Base-by-base conservation (phyloP, 495 filamentous ascomycete genomes). In the Jackrogersella multiformis region DNA sequence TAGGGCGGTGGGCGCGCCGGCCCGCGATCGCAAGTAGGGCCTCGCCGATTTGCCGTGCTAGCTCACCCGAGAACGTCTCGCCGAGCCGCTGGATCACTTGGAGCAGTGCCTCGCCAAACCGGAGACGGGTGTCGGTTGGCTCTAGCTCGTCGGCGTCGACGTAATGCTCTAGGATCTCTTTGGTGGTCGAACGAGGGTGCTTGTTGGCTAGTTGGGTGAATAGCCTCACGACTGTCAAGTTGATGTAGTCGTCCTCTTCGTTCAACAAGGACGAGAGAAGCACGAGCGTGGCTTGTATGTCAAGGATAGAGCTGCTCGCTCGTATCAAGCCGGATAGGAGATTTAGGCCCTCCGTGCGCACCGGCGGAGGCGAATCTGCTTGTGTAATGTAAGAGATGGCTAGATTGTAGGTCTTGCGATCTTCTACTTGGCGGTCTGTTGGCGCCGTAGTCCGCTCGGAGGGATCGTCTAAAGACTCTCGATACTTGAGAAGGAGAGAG, bases 311-410 rank as follows among this genome's bases (percentile, higher is more conserved):
- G 8, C 84, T 90, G 15, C 80, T 73, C 15, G 84, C 79, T 26
- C 80, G 78, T 66, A 95, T 86, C 15, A 96, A 77, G 28, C 79
- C 79, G 0, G 87, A 86, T 13, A 96, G 77, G 0, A 92, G 82
- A 18, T 88, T 87, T 34, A 96, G 85, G 8, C 91, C 92, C 73
- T 95, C 90, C 4, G 87, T 88, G 26, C 91, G 87, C 8, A 94
- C 88, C 0, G 92, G 92, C 5, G 92, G 85, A 0, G 92, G 87
- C 0, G 88, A 85, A 56, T 92, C 91, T 1, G 75, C 53, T 26
- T 78, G 72, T 16, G 88, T 88, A 56, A 95, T 87, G 70, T 94
- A 91, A 0, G 83, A 85, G 26, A 95, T 79, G 5, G 90, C 91
- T 15, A 90, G 82, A 52, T 80, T 84, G 68, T 95, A 91, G 0